Percentiles rank a stretch among this genome's conserved stretches.
phyloP scores from a whole-genome alignment of 2,329 filamentous ascomycete genomes.

The Pyrenochaeta sp. region DNA sequence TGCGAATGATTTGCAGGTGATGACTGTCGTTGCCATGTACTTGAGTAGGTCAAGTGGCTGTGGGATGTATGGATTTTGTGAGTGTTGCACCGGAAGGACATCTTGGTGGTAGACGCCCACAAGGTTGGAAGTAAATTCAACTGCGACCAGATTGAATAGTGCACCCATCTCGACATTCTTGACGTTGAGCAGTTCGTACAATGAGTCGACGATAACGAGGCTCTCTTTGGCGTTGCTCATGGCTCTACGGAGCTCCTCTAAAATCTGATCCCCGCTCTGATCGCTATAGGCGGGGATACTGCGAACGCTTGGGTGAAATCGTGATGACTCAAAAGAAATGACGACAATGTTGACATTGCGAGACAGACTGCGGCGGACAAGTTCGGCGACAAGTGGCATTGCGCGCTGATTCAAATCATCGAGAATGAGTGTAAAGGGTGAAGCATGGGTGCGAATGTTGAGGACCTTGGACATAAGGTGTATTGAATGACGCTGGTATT shows the following conservation, averaged over 20 bases:
- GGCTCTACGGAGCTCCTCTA: slow-evolving; percentile 26
- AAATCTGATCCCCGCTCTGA: slow-evolving; percentile 66
- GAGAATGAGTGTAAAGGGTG: slow-evolving; percentile 85
- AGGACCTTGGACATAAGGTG: slow-evolving; percentile 84
- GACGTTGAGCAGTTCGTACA: slow-evolving; percentile 67
- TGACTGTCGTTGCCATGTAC: slow-evolving; percentile 88
- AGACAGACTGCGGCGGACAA: slow-evolving; percentile 70
- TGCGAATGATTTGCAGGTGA: slow-evolving; percentile 75
- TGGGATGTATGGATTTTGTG: slow-evolving; percentile 53
- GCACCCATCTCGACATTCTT: slow-evolving; percentile 59
- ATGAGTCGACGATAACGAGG: slow-evolving; percentile 81
- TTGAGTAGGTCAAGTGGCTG: slow-evolving; percentile 73
- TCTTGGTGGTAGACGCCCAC: slow-evolving; percentile 86
- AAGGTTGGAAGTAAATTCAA: slow-evolving; percentile 72
- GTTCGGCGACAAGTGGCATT: slow-evolving; percentile 74
- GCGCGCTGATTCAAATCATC: slow-evolving; percentile 87
- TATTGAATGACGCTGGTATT: slow-evolving; percentile 83
- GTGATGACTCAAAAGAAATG: slow-evolving; percentile 79
- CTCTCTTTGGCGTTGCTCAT: slow-evolving; percentile 35
- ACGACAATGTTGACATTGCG: slow-evolving; percentile 73
- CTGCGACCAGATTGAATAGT: slow-evolving; percentile 75
- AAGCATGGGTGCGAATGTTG: slow-evolving; percentile 78
- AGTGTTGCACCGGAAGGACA: slow-evolving; percentile 64
- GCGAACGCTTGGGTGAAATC: slow-evolving; percentile 69
- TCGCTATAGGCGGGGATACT: slow-evolving; percentile 71